Conservation (phyloP, 225 moss, liverwort and hornwort species). For the Pseudoscleropodium purum region DNA sequence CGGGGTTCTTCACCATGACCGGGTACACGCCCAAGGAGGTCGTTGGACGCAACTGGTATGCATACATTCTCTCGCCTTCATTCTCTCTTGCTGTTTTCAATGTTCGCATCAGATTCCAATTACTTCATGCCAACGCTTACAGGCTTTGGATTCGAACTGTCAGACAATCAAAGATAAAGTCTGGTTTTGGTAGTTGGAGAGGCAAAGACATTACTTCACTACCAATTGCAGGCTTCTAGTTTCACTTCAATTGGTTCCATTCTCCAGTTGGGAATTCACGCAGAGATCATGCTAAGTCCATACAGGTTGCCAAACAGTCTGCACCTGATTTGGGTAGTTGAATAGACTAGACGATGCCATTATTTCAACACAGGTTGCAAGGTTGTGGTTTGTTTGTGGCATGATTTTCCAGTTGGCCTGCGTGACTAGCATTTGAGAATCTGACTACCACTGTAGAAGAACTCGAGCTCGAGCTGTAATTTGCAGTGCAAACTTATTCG, state of each 20-base stretch:
- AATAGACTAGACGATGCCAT: background rate
- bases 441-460: background rate
- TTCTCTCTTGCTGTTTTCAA: background rate
- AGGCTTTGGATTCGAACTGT: background rate
- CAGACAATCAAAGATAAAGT: background rate
- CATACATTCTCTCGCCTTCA: background rate
- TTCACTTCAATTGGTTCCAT: background rate
- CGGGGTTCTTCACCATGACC: constrained; percentile 84
- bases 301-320: background rate
- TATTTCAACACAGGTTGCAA: background rate
- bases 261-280: background rate
- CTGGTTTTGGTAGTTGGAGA: background rate
- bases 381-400: background rate
- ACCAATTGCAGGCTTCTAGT: background rate
- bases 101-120: background rate
- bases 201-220: background rate
- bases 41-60: constrained; percentile 45
- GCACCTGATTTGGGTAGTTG: background rate
- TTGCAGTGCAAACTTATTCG: background rate
- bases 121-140: background rate
- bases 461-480: background rate
- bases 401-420: background rate
- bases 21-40: constrained; percentile 70
- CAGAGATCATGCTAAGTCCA: background rate
- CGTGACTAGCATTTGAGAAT: background rate